Evolutionary conservation across 345 rosid genomes (phyloP), one percentile per base, ranked within the genome.

Genomic region (Syzygium jambos): DNA sequence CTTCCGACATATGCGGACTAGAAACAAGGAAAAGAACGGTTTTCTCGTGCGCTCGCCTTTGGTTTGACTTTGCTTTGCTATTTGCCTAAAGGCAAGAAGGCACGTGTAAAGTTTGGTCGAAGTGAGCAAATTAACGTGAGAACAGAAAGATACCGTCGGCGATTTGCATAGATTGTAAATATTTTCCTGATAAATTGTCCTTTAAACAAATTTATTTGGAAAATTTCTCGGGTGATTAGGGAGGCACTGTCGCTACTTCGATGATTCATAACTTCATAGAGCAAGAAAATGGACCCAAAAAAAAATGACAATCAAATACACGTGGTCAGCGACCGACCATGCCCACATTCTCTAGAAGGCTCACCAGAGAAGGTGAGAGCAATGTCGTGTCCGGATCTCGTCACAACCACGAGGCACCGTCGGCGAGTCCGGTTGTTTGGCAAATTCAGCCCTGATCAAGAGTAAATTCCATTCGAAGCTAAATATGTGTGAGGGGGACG

Each of bases 331-430:
- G 19, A 65, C 4, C 10, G 11, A 65, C 22, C 11, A 2, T 1
- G 30, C 11, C 78, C 5, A 2, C 8, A 8, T 16, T 68, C 23
- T 10, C 1, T 16, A 3, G 19, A 55, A 68, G 3, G 23, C 0
- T 8, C 43, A 2, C 2, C 5, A 0, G 11, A 9, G 25, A 34
- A 7, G 43, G 3, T 68, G 78, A 34, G 6, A 30, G 23, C 13
- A 13, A 1, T 2, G 2, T 0, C 6, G 1, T 65, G 6, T 9
- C 7, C 0, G 1, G 12, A 34, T 0, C 78, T 68, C 9, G 6
- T 9, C 6, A 17, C 25, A 5, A 5, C 1, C 21, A 34, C 6
- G 3, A 17, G 46, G 12, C 6, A 4, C 1, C 4, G 0, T 2
- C 11, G 43, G 5, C 3, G 1, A 21, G 0, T 68, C 10, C 13